Percentiles rank a stretch among this genome's conserved stretches.
These are phyloP conservation scores for Fagopyrum homotropicum DNA, from an alignment of 148 eudicot genomes.

Conservation along the genomic window DNA sequence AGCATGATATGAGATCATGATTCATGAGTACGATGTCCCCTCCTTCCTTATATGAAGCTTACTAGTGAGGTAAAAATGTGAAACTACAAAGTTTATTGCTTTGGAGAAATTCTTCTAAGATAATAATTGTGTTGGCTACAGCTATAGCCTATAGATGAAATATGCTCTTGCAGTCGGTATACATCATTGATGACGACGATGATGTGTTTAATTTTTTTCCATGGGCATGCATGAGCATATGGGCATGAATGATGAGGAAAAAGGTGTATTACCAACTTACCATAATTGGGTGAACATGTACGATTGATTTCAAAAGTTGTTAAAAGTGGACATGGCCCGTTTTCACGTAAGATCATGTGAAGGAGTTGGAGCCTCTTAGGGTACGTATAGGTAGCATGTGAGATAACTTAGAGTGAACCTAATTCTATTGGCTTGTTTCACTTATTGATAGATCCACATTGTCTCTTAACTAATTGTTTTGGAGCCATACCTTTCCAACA, in stretches of 20 bases:
- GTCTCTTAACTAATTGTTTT: neutral
- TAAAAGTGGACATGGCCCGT: neutral
- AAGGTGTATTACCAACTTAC: slow-evolving; percentile 8
- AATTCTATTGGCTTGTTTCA: neutral
- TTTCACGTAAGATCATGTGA: slow-evolving; percentile 3
- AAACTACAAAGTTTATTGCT: neutral
- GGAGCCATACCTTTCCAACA: neutral
- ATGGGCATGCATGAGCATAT: neutral
- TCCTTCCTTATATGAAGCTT: too few species aligned
- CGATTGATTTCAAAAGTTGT: neutral
- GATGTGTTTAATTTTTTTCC: neutral
- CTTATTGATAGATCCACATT: neutral
- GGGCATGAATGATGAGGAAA: neutral
- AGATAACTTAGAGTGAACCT: neutral
- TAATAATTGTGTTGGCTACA: neutral
- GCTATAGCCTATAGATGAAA: neutral
- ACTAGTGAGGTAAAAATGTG: neutral
- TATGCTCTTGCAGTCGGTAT: neutral
- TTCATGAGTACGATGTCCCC: too few species aligned
- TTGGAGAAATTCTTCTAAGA: neutral
- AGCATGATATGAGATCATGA: too few species aligned
- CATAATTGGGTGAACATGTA: neutral
- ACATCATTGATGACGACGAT: neutral
- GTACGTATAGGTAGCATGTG: slow-evolving; percentile 2
- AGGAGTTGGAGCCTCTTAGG: neutral